phyloP scores from a whole-genome alignment of 257 asterid species.

The Petunia axillaris region DNA sequence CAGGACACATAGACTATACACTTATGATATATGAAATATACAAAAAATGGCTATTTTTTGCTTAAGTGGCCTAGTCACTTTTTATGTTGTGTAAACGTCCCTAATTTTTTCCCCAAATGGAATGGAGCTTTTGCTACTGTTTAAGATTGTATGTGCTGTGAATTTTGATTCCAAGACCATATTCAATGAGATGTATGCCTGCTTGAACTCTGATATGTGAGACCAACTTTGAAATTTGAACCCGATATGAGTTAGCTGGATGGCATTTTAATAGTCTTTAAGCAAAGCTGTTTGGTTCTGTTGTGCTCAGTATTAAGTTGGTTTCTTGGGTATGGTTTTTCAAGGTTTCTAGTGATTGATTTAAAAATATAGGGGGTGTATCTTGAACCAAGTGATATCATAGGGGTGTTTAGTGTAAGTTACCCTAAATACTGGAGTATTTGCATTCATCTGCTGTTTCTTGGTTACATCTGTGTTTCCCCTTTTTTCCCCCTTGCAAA shows the following conservation, averaged over 20 bases:
- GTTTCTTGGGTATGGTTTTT: conserved; percentile 9
- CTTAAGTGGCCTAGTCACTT: no score
- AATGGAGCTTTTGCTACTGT: not conserved
- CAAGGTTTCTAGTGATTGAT: not conserved
- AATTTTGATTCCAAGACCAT: not conserved
- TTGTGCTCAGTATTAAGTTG: not conserved
- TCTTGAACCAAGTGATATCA: no score
- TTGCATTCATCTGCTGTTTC: conserved; percentile 3
- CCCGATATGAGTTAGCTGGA: not conserved
- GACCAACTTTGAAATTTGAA: not conserved
- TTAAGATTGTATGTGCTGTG: not conserved
- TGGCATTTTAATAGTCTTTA: not conserved
- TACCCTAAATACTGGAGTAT: conserved; percentile 5
- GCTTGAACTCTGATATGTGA: not conserved
- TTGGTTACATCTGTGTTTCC: not conserved
- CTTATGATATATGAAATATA: no score
- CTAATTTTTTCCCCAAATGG: no score
- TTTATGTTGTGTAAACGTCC: no score
- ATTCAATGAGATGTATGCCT: not conserved
- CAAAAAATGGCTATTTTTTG: no score
- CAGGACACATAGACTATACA: no score
- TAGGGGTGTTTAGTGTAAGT: not conserved
- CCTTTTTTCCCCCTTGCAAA: not conserved
- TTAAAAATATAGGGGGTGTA: not conserved
- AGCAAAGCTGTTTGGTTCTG: not conserved